Conservation (phyloP, 208 protist genomes). For the Vickermania spadyakhi region DNA sequence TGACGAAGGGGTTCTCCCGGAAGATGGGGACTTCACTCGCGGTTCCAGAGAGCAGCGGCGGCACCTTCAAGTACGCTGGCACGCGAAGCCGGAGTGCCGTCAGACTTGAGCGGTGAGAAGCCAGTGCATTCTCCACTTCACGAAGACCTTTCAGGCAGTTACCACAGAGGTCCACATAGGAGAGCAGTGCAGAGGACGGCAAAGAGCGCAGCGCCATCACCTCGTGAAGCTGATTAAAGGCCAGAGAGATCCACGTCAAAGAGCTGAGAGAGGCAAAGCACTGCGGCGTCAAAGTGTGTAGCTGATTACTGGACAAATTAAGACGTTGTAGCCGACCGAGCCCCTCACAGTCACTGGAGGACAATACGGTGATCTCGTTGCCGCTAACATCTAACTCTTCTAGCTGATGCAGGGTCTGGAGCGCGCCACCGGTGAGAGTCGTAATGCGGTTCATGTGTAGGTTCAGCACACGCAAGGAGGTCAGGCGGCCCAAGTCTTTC, state of each 20-base stretch:
- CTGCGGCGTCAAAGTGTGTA: slow-evolving; percentile 16
- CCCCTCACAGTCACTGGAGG: slow-evolving; percentile 27
- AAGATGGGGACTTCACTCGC: neutral
- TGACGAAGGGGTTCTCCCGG: neutral
- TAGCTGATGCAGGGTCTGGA: slow-evolving; percentile 28
- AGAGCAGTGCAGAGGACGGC: slow-evolving; percentile 24
- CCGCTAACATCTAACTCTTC: slow-evolving; percentile 70
- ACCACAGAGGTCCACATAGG: slow-evolving; percentile 60
- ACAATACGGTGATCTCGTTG: slow-evolving; percentile 48
- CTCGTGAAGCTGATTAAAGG: slow-evolving; percentile 54
- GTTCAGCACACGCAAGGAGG: slow-evolving; percentile 39
- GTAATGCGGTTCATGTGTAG: slow-evolving; percentile 76
- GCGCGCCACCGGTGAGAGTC: slow-evolving; percentile 17
- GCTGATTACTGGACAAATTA: slow-evolving; percentile 68
- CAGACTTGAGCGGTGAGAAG: slow-evolving; percentile 21
- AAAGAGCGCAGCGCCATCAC: slow-evolving; percentile 31
- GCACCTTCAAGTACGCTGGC: slow-evolving; percentile 2
- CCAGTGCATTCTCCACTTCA: slow-evolving; percentile 25
- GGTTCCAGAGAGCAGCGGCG: neutral
- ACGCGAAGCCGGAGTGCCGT: slow-evolving; percentile 46
- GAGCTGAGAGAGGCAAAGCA: slow-evolving; percentile 14
- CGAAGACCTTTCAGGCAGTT: slow-evolving; percentile 35
- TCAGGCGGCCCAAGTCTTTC: slow-evolving; percentile 41
- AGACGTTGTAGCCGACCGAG: slow-evolving; percentile 39
- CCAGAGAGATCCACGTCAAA: slow-evolving; percentile 63